Percentiles rank a stretch among this genome's conserved stretches.
These are phyloP conservation scores for Rossbeevera mucosa DNA, from an alignment of 768 basidiomycete species.

Conservation along the genomic window DNA sequence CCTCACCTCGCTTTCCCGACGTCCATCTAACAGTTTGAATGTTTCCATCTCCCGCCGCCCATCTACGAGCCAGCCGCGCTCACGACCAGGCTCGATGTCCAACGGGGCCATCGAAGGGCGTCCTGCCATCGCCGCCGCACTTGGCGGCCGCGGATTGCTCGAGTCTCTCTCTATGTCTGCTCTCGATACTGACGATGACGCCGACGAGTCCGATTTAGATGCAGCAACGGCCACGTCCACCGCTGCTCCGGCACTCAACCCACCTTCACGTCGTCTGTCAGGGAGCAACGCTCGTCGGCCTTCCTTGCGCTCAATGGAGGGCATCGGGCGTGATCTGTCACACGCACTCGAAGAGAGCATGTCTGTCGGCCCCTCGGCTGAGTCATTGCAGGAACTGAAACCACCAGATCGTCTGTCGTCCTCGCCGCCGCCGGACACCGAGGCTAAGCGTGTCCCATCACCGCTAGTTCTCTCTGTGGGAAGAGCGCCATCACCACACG, in stretches of 20 bases:
- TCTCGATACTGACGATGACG: slow-evolving; percentile 45
- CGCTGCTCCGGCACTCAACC: not conserved
- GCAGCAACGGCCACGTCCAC: slow-evolving; percentile 8
- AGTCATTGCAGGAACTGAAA: not conserved
- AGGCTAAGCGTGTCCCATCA: slow-evolving; percentile 4
- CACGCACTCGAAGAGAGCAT: slow-evolving; percentile 28
- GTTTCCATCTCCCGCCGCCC: slow-evolving; percentile 30
- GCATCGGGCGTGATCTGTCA: slow-evolving; percentile 28
- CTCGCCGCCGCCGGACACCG: not conserved
- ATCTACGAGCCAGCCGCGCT: slow-evolving; percentile 22
- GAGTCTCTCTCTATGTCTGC: slow-evolving; percentile 51
- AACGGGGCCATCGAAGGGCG: slow-evolving; percentile 16
- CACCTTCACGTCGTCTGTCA: slow-evolving; percentile 8
- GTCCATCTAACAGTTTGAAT: slow-evolving; percentile 21
- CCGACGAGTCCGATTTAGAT: slow-evolving; percentile 20
- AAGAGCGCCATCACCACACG: not conserved
- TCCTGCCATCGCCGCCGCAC: slow-evolving; percentile 18
- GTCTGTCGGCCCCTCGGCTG: not conserved
- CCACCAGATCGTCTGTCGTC: not conserved
- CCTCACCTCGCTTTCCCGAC: slow-evolving; percentile 16
- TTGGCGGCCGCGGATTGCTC: slow-evolving; percentile 32
- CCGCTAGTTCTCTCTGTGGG: not conserved
- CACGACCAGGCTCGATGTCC: slow-evolving; percentile 21
- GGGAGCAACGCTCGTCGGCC: slow-evolving; percentile 12
- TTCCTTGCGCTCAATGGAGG: slow-evolving; percentile 29